Conservation (phyloP, 1,139 yeast genomes). For the Yamadazyma songkhlaensis region DNA sequence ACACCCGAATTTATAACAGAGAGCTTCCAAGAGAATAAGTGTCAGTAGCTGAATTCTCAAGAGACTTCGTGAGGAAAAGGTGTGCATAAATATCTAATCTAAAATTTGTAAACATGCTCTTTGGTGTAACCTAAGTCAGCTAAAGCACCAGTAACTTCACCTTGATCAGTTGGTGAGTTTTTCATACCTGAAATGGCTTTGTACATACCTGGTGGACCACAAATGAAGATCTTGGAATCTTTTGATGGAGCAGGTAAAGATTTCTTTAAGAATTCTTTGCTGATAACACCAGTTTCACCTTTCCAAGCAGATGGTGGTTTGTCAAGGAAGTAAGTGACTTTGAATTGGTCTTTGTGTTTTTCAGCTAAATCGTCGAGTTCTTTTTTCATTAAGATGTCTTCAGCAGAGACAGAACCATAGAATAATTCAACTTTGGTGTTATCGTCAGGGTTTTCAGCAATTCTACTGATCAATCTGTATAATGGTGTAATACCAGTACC, state of each 20-base stretch:
- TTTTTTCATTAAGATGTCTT: conserved; percentile 75
- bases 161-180: conserved; percentile 87
- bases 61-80: too few species aligned
- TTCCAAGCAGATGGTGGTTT: conserved; percentile 67
- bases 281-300: conserved; percentile 80
- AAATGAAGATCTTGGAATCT: conserved; percentile 72
- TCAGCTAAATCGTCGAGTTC: conserved; percentile 72
- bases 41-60: too few species aligned
- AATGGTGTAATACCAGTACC: conserved; percentile 97
- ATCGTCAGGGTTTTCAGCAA: conserved; percentile 73
- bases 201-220: conserved; percentile 79
- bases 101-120: conserved; percentile 89
- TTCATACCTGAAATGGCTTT: conserved; percentile 69
- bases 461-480: conserved; percentile 82
- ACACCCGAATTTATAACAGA: too few species aligned
- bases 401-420: conserved; percentile 76
- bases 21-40: too few species aligned
- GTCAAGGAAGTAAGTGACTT: conserved; percentile 68
- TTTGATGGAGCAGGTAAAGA: conserved; percentile 63
- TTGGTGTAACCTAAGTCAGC: conserved; percentile 85
- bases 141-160: conserved; percentile 86
- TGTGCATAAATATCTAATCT: conserved; percentile 15
- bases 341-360: conserved; percentile 63
- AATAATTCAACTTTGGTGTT: conserved; percentile 68
- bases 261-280: conserved; percentile 68